Evolutionary conservation across 345 rosid species (phyloP).

Genomic region (Gossypium longicalyx): DNA sequence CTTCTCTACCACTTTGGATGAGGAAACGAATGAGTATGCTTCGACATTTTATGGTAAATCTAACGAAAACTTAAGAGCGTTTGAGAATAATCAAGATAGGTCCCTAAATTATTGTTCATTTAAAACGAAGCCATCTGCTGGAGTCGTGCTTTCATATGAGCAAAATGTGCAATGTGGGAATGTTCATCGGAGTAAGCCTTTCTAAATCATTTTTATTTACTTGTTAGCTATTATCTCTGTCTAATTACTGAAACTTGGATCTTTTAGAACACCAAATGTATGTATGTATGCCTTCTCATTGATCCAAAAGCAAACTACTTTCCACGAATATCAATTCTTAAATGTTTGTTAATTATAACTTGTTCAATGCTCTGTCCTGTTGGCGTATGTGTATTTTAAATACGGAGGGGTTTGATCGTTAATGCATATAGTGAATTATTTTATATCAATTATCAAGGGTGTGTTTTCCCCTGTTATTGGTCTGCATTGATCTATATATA

Average conservation of each 20-base stretch:
- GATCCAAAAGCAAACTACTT: neutral
- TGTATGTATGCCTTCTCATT: neutral
- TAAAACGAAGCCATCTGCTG: constrained; percentile 2
- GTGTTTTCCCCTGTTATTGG: neutral
- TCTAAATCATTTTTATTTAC: neutral
- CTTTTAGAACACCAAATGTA: too few species aligned
- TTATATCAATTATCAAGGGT: neutral
- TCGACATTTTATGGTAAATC: neutral
- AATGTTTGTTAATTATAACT: neutral
- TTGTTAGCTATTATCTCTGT: neutral
- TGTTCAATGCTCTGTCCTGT: neutral
- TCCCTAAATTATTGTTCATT: neutral
- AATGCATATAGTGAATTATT: neutral
- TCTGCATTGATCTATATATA: neutral
- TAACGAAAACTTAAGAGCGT: neutral
- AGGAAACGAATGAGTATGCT: neutral
- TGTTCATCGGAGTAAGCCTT: neutral
- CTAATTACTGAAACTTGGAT: neutral
- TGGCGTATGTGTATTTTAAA: neutral
- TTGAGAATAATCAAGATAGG: constrained; percentile 6
- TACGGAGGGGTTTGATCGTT: neutral
- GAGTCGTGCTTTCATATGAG: neutral
- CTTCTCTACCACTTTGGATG: neutral
- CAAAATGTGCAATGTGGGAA: neutral
- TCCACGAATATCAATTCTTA: neutral